Conservation (phyloP, 2,329 filamentous ascomycete genomes). For the Botrytis hyacinthi region DNA sequence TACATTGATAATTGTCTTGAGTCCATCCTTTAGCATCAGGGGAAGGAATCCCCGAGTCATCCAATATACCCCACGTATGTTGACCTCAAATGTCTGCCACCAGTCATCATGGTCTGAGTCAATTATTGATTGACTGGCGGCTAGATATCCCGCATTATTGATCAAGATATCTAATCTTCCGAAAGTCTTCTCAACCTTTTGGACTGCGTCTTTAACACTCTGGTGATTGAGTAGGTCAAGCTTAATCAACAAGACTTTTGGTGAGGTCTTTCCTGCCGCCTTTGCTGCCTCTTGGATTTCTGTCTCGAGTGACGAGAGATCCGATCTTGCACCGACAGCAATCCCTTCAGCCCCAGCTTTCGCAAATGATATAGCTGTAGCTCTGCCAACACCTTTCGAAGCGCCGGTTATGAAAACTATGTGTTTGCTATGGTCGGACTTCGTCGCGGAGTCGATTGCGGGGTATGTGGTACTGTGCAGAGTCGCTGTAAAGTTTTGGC, state of each 20-base stretch:
- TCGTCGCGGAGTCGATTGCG: slow-evolving; percentile 45
- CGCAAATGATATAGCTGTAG: slow-evolving; percentile 30
- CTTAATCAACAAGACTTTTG: slow-evolving; percentile 26
- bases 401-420: slow-evolving; percentile 32
- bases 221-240: slow-evolving; percentile 27
- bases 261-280: slow-evolving; percentile 25
- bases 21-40: slow-evolving; percentile 31
- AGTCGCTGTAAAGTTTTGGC: slow-evolving; percentile 21
- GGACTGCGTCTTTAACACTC: slow-evolving; percentile 22
- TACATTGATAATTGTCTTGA: slow-evolving; percentile 50
- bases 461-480: slow-evolving; percentile 51
- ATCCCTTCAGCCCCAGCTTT: slow-evolving; percentile 30
- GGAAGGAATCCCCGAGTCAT: slow-evolving; percentile 28
- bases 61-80: slow-evolving; percentile 28
- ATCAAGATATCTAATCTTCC: slow-evolving; percentile 32
- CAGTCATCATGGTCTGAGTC: slow-evolving; percentile 26
- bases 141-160: slow-evolving; percentile 31
- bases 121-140: slow-evolving; percentile 17
- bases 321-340: slow-evolving; percentile 27
- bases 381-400: slow-evolving; percentile 31
- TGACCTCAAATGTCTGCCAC: slow-evolving; percentile 32
- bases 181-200: slow-evolving; percentile 26
- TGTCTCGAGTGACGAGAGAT: slow-evolving; percentile 22
- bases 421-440: slow-evolving; percentile 26
- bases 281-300: slow-evolving; percentile 29